These are phyloP conservation scores for Diaporthe australafricana DNA, from an alignment of 2,329 filamentous ascomycete genomes.

Conservation along the genomic window DNA sequence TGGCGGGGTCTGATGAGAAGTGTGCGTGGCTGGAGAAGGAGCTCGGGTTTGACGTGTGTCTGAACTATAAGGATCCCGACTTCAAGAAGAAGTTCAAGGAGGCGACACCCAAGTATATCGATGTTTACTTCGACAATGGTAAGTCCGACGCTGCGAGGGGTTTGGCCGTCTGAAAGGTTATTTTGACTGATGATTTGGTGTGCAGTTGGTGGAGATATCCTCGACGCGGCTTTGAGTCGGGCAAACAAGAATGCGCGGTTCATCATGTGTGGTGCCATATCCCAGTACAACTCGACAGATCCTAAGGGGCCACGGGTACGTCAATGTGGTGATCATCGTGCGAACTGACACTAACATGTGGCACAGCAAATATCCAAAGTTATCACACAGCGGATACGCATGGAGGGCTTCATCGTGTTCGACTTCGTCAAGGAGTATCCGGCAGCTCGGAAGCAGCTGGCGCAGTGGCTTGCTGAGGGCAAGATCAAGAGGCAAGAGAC, in stretches of 20 bases:
- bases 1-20: conserved; percentile 68
- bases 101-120: conserved; percentile 69
- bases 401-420: conserved; percentile 81
- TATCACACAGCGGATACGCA: conserved; percentile 44
- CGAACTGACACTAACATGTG: not conserved
- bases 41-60: conserved; percentile 73
- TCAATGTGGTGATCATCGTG: not conserved
- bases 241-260: conserved; percentile 74
- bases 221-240: conserved; percentile 72
- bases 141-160: conserved; percentile 5
- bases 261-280: conserved; percentile 71
- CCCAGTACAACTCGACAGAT: conserved; percentile 36
- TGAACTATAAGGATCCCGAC: conserved; percentile 76
- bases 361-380: conserved; percentile 36
- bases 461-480: conserved; percentile 75
- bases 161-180: not conserved
- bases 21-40: conserved; percentile 69
- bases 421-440: conserved; percentile 72
- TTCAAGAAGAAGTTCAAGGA: conserved; percentile 71
- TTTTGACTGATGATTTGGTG: not conserved
- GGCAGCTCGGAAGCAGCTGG: conserved; percentile 69
- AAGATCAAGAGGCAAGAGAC: conserved; percentile 80
- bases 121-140: conserved; percentile 80
- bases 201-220: conserved; percentile 74
- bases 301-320: conserved; percentile 33